A percentile compares a stretch with the other conserved stretches of the same genome.
Conservation (phyloP, 2,329 filamentous ascomycete genomes). For the Ophiocordyceps australis region DNA sequence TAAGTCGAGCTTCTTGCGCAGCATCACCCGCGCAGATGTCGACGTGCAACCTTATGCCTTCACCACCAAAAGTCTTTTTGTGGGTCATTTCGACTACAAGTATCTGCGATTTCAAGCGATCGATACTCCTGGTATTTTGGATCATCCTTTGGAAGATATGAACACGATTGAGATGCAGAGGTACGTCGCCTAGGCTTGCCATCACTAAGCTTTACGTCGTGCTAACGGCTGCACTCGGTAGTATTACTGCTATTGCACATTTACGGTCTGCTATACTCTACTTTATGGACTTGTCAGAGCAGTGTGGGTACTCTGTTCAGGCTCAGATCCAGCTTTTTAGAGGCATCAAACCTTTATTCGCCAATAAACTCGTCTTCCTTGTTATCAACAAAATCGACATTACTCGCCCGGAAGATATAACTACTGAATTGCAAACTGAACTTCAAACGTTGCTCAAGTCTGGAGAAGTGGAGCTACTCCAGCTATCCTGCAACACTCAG, state of each 20-base stretch:
- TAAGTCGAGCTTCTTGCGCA: constrained; percentile 90
- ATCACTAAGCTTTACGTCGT: too few species aligned
- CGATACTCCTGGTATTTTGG: constrained; percentile 94
- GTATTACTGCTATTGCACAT: constrained; percentile 94
- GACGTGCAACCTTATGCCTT: constrained; percentile 97
- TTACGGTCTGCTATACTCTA: constrained; percentile 88
- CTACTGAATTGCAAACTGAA: constrained; percentile 57
- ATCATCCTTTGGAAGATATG: constrained; percentile 97
- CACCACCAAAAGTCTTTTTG: constrained; percentile 93
- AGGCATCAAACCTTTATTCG: constrained; percentile 91
- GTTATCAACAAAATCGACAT: constrained; percentile 98
- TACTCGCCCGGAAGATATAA: constrained; percentile 69
- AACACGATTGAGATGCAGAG: constrained; percentile 98
- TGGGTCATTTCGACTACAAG: constrained; percentile 96
- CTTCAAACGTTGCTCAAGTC: constrained; percentile 68
- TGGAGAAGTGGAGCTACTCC: constrained; percentile 80
- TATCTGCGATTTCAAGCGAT: constrained; percentile 49
- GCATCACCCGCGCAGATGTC: constrained; percentile 84
- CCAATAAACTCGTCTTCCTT: constrained; percentile 93
- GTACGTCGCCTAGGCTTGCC: constrained; percentile 2
- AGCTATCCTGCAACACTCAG: constrained; percentile 86
- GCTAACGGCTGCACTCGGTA: constrained; percentile 12
- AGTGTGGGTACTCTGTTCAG: constrained; percentile 85
- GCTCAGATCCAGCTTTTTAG: constrained; percentile 92
- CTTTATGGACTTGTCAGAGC: constrained; percentile 95